Conservation (phyloP, 441 rosid genomes). For the Bruguiera hainesii region DNA sequence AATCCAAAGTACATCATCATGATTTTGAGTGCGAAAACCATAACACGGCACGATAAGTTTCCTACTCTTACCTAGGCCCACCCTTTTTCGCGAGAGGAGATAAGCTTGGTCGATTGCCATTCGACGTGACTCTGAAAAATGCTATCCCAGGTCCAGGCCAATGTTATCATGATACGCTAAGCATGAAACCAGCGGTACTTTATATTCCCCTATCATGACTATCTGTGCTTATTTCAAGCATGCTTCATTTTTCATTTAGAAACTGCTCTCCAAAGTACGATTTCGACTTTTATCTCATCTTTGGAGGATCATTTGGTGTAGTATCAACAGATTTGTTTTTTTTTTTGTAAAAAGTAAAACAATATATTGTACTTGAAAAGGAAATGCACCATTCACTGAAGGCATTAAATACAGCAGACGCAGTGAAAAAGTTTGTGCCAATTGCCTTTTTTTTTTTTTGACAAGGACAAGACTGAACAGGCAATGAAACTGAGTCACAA, state of each 20-base stretch:
- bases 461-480: constrained; percentile 4
- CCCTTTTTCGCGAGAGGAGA: not conserved
- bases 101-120: constrained; percentile 14
- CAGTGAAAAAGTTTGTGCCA: not conserved
- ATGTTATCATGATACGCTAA: not conserved
- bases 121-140: not conserved
- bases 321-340: not conserved
- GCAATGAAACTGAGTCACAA: not conserved
- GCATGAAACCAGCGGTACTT: constrained; percentile 1
- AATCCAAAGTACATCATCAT: not conserved
- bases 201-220: not conserved
- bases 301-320: constrained; percentile 1
- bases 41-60: not conserved
- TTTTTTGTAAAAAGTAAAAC: not conserved
- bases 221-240: not conserved
- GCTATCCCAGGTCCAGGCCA: not conserved
- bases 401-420: not conserved
- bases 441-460: not conserved
- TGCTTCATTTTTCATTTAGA: not conserved
- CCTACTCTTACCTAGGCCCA: not conserved
- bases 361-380: not conserved
- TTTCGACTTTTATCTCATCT: no score
- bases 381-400: not conserved
- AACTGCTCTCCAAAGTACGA: no score
- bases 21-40: constrained; percentile 19